Conservation (phyloP, 805 yeast genomes). For the Candida insectorum region DNA sequence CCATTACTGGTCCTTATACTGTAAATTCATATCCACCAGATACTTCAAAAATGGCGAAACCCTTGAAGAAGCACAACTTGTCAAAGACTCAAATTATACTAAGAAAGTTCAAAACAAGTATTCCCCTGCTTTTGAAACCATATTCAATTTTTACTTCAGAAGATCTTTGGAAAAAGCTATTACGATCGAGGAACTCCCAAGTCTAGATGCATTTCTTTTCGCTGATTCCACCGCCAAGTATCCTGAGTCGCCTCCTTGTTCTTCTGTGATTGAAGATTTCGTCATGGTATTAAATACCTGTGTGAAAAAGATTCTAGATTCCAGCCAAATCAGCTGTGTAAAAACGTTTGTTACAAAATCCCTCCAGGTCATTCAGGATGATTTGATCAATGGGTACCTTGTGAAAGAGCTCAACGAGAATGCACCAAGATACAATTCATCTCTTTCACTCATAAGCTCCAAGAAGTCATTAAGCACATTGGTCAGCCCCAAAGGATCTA, state of each 20-base stretch:
- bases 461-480: constrained; percentile 10
- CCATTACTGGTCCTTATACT: constrained; percentile 81
- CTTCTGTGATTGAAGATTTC: constrained; percentile 85
- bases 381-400: constrained; percentile 53
- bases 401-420: constrained; percentile 33
- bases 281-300: constrained; percentile 69
- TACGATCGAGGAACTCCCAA: constrained; percentile 72
- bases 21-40: constrained; percentile 65
- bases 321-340: constrained; percentile 62
- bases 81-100: constrained; percentile 52
- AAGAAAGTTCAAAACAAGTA: constrained; percentile 51
- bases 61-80: constrained; percentile 39
- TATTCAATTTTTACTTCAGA: constrained; percentile 65
- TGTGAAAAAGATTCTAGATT: constrained; percentile 60
- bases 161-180: constrained; percentile 81
- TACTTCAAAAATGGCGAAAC: no score
- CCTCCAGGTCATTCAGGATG: constrained; percentile 59
- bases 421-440: constrained; percentile 39
- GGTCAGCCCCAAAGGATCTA: constrained; percentile 12
- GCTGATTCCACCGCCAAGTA: constrained; percentile 14
- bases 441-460: constrained; percentile 17
- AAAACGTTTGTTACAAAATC: constrained; percentile 53
- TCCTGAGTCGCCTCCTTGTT: constrained; percentile 63
- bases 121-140: constrained; percentile 59
- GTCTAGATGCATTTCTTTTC: constrained; percentile 33